Evolutionary conservation across 257 asterid species (phyloP).

Genomic region (Solanum arcanum): DNA sequence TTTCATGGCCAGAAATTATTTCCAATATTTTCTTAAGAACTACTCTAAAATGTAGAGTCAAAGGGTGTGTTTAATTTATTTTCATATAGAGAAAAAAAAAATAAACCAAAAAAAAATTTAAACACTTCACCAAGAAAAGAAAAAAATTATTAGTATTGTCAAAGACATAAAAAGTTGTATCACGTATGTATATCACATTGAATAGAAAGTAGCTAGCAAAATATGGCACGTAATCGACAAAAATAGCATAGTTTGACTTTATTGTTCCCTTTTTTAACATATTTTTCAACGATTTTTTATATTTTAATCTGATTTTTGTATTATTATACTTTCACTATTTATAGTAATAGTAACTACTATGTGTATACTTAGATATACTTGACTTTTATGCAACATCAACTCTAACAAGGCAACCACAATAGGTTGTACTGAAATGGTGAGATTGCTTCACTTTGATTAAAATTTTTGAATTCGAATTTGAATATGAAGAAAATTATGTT

Average conservation of each 20-base stretch:
- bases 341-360: background rate
- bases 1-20: background rate
- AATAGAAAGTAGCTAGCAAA: background rate
- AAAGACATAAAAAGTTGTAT: background rate
- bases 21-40: background rate
- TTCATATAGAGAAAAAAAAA: background rate
- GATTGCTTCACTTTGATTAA: too few relatives aligned
- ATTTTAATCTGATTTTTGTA: background rate
- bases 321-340: background rate
- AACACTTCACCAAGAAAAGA: background rate
- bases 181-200: background rate
- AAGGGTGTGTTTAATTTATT: too few relatives aligned
- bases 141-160: background rate
- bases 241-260: background rate
- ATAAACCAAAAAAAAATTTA: background rate
- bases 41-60: background rate
- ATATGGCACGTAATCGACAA: background rate
- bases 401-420: background rate
- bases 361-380: background rate
- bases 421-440: rapidly evolving
- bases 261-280: background rate
- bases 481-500: too few relatives aligned
- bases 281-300: background rate
- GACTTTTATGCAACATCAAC: background rate
- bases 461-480: too few relatives aligned